Evolutionary conservation across 2,329 filamentous ascomycete genomes (phyloP).

Genomic region (Colletotrichum cordylinicola): DNA sequence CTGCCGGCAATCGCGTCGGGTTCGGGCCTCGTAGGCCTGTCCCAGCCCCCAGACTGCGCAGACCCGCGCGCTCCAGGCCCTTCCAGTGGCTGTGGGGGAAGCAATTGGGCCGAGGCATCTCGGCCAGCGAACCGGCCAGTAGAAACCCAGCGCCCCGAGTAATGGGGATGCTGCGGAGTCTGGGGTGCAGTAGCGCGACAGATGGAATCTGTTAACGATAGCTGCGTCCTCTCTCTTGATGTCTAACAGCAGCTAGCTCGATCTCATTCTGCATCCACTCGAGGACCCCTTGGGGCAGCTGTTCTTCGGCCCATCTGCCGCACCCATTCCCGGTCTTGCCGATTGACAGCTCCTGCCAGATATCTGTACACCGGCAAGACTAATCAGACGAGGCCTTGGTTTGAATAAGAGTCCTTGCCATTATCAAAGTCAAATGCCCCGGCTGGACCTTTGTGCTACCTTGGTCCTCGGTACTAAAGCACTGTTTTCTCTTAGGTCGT

Average conservation of each 20-base stretch:
- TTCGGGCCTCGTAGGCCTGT: neutral
- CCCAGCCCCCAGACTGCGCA: neutral
- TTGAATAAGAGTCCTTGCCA: neutral
- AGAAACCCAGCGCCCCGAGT: neutral
- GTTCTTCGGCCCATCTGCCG: neutral
- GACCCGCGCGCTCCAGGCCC: neutral
- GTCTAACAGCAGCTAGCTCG: neutral
- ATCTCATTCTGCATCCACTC: neutral
- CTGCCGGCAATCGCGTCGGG: slow-evolving; percentile 21
- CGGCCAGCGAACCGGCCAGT: slow-evolving; percentile 8
- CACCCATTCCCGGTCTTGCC: neutral
- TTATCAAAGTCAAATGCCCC: neutral
- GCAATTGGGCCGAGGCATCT: slow-evolving; percentile 21
- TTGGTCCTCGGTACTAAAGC: neutral
- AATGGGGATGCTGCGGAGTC: neutral
- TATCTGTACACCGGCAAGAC: neutral
- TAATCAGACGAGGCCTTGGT: neutral
- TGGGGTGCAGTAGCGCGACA: slow-evolving; percentile 16
- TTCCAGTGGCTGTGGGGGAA: slow-evolving; percentile 11
- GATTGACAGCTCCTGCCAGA: neutral
- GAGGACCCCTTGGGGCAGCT: neutral
- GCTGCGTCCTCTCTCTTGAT: accelerated
- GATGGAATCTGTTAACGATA: neutral
- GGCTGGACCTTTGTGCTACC: neutral
- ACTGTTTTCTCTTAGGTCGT: neutral